phyloP scores from a whole-genome alignment of 345 rosid species.

The Litchi chinensis region DNA sequence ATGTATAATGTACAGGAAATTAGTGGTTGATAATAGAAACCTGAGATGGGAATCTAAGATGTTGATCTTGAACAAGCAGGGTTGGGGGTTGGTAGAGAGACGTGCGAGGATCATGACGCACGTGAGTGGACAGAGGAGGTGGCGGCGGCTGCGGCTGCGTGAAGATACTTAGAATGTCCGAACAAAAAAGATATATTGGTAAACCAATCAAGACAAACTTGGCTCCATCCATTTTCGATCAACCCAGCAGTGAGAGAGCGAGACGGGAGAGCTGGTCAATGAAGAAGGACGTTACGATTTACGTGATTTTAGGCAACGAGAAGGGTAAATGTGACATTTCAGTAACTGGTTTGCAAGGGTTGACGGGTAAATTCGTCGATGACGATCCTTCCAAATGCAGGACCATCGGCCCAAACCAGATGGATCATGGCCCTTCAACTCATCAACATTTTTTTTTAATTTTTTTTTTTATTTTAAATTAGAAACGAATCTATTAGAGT shows the following conservation, averaged over 20 bases:
- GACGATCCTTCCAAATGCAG: not conserved
- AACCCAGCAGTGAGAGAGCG: not conserved
- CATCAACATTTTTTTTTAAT: no score
- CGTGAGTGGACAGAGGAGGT: not conserved
- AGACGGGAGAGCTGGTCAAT: not conserved
- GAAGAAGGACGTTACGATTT: not conserved
- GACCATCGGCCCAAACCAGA: not conserved
- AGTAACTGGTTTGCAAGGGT: not conserved
- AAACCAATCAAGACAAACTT: slow-evolving; percentile 32
- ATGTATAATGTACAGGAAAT: slow-evolving; percentile 5
- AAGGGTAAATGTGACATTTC: not conserved
- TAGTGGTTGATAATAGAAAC: not conserved
- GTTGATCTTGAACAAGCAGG: slow-evolving; percentile 7
- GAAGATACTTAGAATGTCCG: slow-evolving; percentile 33
- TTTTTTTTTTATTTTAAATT: no score
- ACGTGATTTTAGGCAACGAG: not conserved
- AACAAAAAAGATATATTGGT: slow-evolving; percentile 32
- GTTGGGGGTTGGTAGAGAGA: not conserved
- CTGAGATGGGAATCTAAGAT: slow-evolving; percentile 26
- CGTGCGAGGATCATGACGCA: not conserved
- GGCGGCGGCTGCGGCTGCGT: slow-evolving; percentile 8
- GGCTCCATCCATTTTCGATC: slow-evolving; percentile 31
- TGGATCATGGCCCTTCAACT: not conserved
- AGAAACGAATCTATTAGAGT: no score
- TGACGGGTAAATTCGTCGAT: not conserved